Evolutionary conservation across 192 early-diverging fungal genomes (phyloP), one percentile per base, ranked within the genome.

Genomic region (Backusella mclennaniae): DNA sequence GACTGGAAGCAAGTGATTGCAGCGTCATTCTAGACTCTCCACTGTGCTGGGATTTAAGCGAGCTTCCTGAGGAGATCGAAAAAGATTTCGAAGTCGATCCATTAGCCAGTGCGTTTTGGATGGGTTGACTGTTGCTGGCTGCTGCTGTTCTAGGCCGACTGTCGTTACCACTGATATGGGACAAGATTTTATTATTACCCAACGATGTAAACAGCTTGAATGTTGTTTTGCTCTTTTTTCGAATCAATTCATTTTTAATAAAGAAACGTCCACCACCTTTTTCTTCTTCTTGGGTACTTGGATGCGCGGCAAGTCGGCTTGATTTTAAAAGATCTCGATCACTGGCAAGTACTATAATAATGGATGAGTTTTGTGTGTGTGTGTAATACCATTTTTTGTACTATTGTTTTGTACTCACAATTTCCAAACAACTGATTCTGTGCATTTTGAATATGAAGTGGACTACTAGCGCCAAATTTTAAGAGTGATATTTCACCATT

Each of bases 381-480:
- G 0, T 15, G 6, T 29, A 56, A 9, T 3, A 39, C 6, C 35
- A 35, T 19, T 6, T 67, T 35, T n/a, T 67, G 21, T 35, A 36
- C 9, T 35, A 33, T 17, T 44, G 15, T 68, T 38, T 69, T 69
- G 3, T 21, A 35, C 66, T 69, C 35, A 69, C 68, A 69, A 11
- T 69, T 69, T 69, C 68, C 68, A 41, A 69, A 69, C n/a, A 69
- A 21, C 36, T 69, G 68, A 23, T 69, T 69, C n/a, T 69, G 68
- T 23, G 68, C 68, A 21, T 69, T 38, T 69, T 69, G 68, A 38
- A 69, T 69, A 69, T 69, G 35, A 38, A 26, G 38, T 12, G 15
- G n/a, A 29, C 39, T 38, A 69, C 21, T 69, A 23, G 68, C 68
- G n/a, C 68, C 21, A 23, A 69, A 69, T 1, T 35, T 69, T 12